Conservation (phyloP, 2,329 filamentous ascomycete species). For the Xylariaceae sp. region DNA sequence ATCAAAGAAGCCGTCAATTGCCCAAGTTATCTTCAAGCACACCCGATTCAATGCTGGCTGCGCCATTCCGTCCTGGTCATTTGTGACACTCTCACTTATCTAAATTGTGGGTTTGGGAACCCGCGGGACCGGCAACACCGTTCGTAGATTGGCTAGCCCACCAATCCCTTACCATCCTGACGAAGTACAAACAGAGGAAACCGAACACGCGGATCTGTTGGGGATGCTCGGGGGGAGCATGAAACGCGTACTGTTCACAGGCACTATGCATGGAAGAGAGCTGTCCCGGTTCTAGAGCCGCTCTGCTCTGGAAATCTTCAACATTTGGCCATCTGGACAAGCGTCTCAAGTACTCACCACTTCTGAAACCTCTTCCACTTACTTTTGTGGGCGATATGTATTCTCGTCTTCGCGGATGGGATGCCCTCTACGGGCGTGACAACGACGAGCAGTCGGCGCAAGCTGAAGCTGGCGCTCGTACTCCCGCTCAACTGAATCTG, state of each 20-base stretch:
- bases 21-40: constrained; percentile 7
- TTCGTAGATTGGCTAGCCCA: constrained; percentile 36
- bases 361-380: background rate
- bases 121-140: constrained; percentile 36
- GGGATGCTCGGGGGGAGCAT: constrained; percentile 5
- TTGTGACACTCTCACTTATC: constrained; percentile 28
- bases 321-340: constrained; percentile 27
- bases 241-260: constrained; percentile 15
- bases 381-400: constrained; percentile 34
- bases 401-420: constrained; percentile 40
- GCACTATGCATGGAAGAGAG: constrained; percentile 33
- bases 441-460: constrained; percentile 22
- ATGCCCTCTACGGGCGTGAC: constrained; percentile 30
- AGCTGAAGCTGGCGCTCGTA: constrained; percentile 49
- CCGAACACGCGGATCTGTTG: constrained; percentile 18
- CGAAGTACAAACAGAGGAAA: constrained; percentile 31
- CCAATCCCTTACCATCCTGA: constrained; percentile 25
- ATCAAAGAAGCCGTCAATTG: constrained; percentile 3
- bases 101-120: constrained; percentile 30
- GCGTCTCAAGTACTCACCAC: constrained; percentile 23
- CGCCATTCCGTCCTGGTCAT: constrained; percentile 33
- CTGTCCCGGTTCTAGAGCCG: constrained; percentile 26
- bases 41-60: constrained; percentile 23
- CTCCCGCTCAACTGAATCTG: constrained; percentile 68
- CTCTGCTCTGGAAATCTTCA: constrained; percentile 15